Evolutionary conservation across 1,284 basidiomycete genomes (phyloP), one percentile per base, ranked within the genome.

Genomic region (Cryptococcus jaspeensis): DNA sequence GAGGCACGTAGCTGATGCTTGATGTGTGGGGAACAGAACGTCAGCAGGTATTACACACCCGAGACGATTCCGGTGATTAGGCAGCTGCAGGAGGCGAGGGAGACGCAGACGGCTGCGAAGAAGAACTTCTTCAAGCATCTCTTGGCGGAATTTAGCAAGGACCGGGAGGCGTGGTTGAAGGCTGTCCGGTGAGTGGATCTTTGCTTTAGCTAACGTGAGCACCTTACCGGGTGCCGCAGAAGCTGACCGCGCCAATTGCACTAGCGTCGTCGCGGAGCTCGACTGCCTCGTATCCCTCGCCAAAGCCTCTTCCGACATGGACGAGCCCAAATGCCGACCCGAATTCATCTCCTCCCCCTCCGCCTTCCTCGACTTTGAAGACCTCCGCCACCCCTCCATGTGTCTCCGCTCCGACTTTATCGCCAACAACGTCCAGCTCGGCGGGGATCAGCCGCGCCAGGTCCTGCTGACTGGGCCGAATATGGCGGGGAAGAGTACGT

Each of bases 201-300:
- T 36, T 32, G 18, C 39, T 56, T 39, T 5, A 18, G 22, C 41
- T 16, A 5, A n/a, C 12, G 12, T 45, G 28, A 22, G 3, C 32
- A 5, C 28, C 40, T 40, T 50, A 25, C 53, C 44, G 25, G 3
- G 59, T 44, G 53, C n/a, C 25, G 20, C 9, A 18, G 16, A 45
- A 32, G 28, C 39, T 18, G 23, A 32, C 28, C n/a, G 28, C 9
- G 5, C 9, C 5, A 32, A 4, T 9, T 32, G 4, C 28, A 32
- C 28, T 45, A 84, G 88, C 59, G 85, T 90, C 45, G 80, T 91
- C 64, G 84, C 93, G 51, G 86, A 97, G 78, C 80, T 99, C 23
- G 96, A 99, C 76, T 99, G 96, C 75, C 80, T 99, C 35, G 85
- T 96, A 70, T 93, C 91, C 65, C 80, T 99, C 49, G 89, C 95